phyloP scores from a whole-genome alignment of 192 early-diverging fungal genomes.

The Coemansia guatemalensis region DNA sequence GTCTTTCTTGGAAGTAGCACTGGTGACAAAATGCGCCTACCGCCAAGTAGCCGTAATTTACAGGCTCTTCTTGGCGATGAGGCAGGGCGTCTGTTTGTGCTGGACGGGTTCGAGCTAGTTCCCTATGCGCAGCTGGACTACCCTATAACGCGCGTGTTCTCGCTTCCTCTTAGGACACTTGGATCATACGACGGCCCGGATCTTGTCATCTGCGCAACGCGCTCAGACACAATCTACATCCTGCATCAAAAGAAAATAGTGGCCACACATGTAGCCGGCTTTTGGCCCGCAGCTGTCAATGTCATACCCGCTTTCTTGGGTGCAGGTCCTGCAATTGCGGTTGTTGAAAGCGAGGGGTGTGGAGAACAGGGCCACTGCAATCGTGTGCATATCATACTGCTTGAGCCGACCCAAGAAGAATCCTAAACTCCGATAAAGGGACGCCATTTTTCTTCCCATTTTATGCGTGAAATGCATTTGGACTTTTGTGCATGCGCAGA shows the following conservation, averaged over 20 bases:
- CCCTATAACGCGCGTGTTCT: conserved; percentile 23
- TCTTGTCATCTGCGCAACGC: conserved; percentile 39
- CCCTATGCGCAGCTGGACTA: conserved; percentile 34
- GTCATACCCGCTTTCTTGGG: conserved; percentile 7
- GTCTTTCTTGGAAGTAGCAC: conserved; percentile 11
- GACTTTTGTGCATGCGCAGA: not conserved
- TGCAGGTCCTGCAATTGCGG: conserved; percentile 16
- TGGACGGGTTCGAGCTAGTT: conserved; percentile 34
- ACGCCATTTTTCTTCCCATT: not conserved
- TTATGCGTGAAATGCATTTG: not conserved
- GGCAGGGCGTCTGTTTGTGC: conserved; percentile 22
- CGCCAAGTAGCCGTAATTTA: not conserved
- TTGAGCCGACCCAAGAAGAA: not conserved
- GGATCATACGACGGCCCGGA: conserved; percentile 18
- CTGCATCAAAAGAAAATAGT: conserved; percentile 23
- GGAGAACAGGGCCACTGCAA: not conserved
- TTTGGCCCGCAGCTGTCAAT: conserved; percentile 35
- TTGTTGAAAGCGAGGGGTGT: conserved; percentile 10
- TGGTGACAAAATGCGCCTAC: not conserved
- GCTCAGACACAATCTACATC: conserved; percentile 36
- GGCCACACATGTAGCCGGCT: conserved; percentile 22
- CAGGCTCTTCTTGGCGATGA: conserved; percentile 47
- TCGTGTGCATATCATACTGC: not conserved
- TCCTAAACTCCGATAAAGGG: not conserved
- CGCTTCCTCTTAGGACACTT: conserved; percentile 26